Base-by-base conservation (phyloP, 1,139 yeast species). In the Eremothecium sinecaudum region DNA sequence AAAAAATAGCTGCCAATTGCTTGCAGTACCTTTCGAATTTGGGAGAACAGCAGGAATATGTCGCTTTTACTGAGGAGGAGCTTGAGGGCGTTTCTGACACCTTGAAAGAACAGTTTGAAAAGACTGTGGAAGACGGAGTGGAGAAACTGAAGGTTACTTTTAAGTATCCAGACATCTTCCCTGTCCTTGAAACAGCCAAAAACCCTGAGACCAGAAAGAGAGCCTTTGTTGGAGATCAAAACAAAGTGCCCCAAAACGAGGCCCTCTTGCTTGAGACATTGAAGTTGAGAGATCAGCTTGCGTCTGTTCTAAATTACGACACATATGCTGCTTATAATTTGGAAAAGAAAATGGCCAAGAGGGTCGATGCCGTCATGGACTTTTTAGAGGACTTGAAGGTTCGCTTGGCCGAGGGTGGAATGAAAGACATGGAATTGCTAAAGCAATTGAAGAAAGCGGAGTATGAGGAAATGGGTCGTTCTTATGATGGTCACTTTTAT, bases 261-360 rank as follows among this genome's bases (percentile, higher is more conserved):
- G 69, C 63, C 2, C 53, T 82, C 27, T 66, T 83, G 34, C 57
- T 62, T 19, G 68, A 77, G 42, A 76, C 84, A 18, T 69, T 82
- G 35, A 60, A 66, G 43, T 49, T 76, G 34, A 69, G 94, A 50
- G 71, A 69, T 32, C 61, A 78, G 47, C 58, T 79, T 38, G 86
- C 92, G 2, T 56, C 69, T 34, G 43, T 71, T 12, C 63, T 81
- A 48, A 92, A 84, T 8, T 82, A 79, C 58, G 58, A 68, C 17
- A 72, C 71, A 36, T 83, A 69, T 55, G 73, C 92, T 1, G 79
- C 76, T 37, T 80, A 69, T 49, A 70, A 75, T 15, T 65, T 83
- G 43, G 90, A 80, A 43, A 80, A 75, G 34, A 71, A 84, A 53
- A 79, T 82, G 87, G 94, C 93, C 29, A 78, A 80, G 51, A 67